These are phyloP conservation scores for Phaeomoniella chlamydospora DNA, from an alignment of 2,329 filamentous ascomycete species.

Conservation along the genomic window DNA sequence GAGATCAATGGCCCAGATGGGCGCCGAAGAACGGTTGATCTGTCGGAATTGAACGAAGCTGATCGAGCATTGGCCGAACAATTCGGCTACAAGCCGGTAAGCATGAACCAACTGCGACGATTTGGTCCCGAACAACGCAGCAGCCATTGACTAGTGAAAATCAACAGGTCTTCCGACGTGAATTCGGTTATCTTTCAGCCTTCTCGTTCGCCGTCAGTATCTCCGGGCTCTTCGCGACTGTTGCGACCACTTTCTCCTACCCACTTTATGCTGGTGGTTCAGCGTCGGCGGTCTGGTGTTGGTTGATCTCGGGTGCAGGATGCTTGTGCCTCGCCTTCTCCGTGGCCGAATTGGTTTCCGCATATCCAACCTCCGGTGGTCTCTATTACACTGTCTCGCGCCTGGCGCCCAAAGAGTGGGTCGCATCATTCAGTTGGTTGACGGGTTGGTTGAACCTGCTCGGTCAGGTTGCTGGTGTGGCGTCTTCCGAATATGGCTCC, in stretches of 20 bases:
- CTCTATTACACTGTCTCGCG: slow-evolving; percentile 43
- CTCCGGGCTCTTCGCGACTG: slow-evolving; percentile 39
- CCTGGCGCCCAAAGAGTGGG: slow-evolving; percentile 31
- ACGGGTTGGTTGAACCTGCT: slow-evolving; percentile 37
- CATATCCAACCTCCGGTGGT: slow-evolving; percentile 42
- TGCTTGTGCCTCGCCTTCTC: slow-evolving; percentile 41
- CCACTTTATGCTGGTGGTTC: slow-evolving; percentile 39
- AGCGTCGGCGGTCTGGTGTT: slow-evolving; percentile 42
- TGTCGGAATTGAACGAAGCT: slow-evolving; percentile 13
- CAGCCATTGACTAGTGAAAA: too few relatives aligned
- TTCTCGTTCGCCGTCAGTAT: slow-evolving; percentile 48
- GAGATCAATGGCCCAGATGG: slow-evolving; percentile 8
- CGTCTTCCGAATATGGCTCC: slow-evolving; percentile 42
- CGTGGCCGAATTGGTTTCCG: slow-evolving; percentile 42
- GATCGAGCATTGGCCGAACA: slow-evolving; percentile 15
- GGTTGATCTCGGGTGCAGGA: slow-evolving; percentile 41
- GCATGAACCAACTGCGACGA: slow-evolving; percentile 3
- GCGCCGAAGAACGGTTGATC: slow-evolving; percentile 8
- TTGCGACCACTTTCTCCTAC: slow-evolving; percentile 40
- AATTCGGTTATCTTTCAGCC: slow-evolving; percentile 43
- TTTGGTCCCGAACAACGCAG: background rate
- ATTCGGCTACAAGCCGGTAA: slow-evolving; percentile 18
- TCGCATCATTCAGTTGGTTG: slow-evolving; percentile 36
- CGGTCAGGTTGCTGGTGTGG: slow-evolving; percentile 38
- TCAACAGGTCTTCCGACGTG: slow-evolving; percentile 39